Base-by-base conservation (phyloP, 31 red algal species). In the Endocladia muricata region DNA sequence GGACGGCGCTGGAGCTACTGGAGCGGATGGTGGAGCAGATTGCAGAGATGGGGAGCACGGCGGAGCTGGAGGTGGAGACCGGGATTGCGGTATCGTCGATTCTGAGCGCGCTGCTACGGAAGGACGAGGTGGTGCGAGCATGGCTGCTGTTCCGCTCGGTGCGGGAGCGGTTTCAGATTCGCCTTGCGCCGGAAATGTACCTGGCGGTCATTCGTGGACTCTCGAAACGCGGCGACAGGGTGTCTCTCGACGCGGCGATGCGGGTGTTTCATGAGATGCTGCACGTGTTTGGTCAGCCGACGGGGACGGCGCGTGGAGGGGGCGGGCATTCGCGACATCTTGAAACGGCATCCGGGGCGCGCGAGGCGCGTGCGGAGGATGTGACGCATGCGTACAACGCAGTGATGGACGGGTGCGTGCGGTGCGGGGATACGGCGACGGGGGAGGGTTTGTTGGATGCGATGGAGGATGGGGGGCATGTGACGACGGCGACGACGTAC, bases 71-170 rank as follows among this genome's bases (percentile, higher is more conserved):
- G 42, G 26, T 28, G 25, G 76, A 79, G 47, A 36, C 47, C 48
- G 76, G 76, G n/a, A 36, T 79, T 67, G 76, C 76, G 21, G 17
- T 41, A 4, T 35, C 60, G n/a, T 28, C 76, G 19, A 21, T 79
- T 67, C 59, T 79, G 17, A 67, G 39, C 39, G 61, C 59, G 17
- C 61, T 79, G 38, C 19, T 79, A 15, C 17, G 33, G 31, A 17
- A 13, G 26, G 60, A 43, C 31, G 76, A 79, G 7, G 61, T 41
- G n/a, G 61, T 66, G 7, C 61, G 37, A 13, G 76, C 76, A 11
- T 66, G 57, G 76, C 28, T 4, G 38, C 22, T 67, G 60, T 79
- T 79, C 32, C 61, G 59, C 4, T 26, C 0, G 28, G 31, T 79
- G 42, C 59, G 76, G 19, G 13, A 1, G 5, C 61, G 60, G 29